phyloP scores from a whole-genome alignment of 345 rosid species.

The Syzygium oleosum region DNA sequence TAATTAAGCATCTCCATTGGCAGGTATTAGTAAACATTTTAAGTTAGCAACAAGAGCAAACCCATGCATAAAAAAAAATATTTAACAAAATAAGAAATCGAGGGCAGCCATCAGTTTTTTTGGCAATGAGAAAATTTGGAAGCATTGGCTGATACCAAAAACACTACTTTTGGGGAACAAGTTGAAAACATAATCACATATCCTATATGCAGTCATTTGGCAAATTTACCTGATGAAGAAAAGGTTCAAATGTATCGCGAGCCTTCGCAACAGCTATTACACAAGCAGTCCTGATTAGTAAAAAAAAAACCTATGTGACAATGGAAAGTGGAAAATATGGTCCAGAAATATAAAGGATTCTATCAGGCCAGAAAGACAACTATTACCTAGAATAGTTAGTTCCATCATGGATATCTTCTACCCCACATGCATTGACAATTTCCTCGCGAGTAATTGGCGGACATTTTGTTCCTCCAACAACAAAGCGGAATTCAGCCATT shows the following conservation, averaged over 20 bases:
- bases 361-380: neutral
- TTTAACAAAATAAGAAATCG: neutral
- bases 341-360: constrained; percentile 2
- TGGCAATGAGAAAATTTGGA: neutral
- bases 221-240: constrained; percentile 73
- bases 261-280: constrained; percentile 98
- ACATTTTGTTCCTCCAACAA: constrained; percentile 88
- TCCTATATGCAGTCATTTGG: neutral
- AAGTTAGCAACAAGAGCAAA: neutral
- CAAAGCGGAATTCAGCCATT: constrained; percentile 96
- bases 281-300: constrained; percentile 72
- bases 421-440: constrained; percentile 95
- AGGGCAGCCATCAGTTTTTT: neutral
- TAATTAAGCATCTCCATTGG: neutral
- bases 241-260: constrained; percentile 90
- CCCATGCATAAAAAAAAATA: neutral
- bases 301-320: constrained; percentile 1
- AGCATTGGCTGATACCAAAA: neutral
- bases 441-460: constrained; percentile 91
- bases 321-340: neutral
- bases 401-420: constrained; percentile 96
- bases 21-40: neutral
- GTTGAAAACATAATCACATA: neutral
- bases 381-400: constrained; percentile 84
- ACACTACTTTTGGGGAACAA: neutral